Evolutionary conservation across 1,284 basidiomycete genomes (phyloP), one percentile per base, ranked within the genome.

Genomic region (Moesziomyces antarcticus): DNA sequence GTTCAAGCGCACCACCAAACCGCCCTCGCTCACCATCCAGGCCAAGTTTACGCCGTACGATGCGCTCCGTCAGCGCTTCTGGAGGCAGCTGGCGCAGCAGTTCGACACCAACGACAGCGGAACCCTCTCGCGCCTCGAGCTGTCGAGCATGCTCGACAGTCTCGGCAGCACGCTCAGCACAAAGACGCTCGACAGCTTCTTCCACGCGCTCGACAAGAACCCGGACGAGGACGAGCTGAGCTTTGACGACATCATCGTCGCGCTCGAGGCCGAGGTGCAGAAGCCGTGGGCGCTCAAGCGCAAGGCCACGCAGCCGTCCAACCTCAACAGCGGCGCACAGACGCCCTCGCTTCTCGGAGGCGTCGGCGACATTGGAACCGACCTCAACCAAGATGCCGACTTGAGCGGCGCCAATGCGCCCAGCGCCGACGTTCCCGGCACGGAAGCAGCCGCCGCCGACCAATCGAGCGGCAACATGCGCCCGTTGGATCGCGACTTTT

Each of bases 1-100:
- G 50, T 76, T 66, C 56, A 65, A 60, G 25, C 52, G 66, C 14
- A 41, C 57, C 14, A 53, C 43, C 25, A 62, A 67, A 27, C 52
- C 53, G n/a, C 41, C 68, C 9, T 59, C 43, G 18, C 64, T 83
- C 11, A 73, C 75, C 13, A 74, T 86, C 66, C 91, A 93, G 25
- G 96, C 95, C 24, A 95, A 92, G 84, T 99, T 94, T 82, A 93
- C 96, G 79, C 94, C 96, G 0, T 99, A 98, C 82, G 92, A 91
- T 21, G 79, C 82, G 1, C 71, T 85, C 1, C 77, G 85, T 1
- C 85, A 85, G 61, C 71, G 81, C 0, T 97, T 98, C 87, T 97
- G 94, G 95, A 87, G 90, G 1, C 91, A 93, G 75, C 94, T 94
- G 82, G 88, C 96, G 41, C 89, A 89, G 65, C 91, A 97, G 76